Base-by-base conservation (phyloP, 2,329 filamentous ascomycete genomes). In the Curvularia eragrostidis region DNA sequence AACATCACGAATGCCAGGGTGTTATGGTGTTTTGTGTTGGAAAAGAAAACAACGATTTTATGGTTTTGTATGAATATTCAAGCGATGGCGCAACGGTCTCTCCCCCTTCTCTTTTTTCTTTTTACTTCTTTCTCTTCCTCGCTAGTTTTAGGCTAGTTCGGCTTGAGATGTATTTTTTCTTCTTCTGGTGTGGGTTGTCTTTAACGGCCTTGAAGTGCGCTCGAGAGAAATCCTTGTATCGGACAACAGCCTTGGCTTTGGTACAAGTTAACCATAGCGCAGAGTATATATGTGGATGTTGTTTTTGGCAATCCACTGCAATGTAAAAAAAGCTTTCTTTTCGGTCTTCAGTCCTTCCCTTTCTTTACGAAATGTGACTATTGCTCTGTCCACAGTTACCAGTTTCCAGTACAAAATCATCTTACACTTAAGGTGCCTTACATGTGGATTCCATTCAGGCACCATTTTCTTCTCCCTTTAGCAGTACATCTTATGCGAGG, bases 61-160 rank as follows among this genome's bases (percentile, higher is more conserved):
- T 66, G 56, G 36, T 56, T 63, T 49, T 52, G 51, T 53, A 54
- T 62, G 39, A 62, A 53, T 46, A 64, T 68, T 68, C 70, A 71
- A 74, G 71, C 71, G 71, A 70, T 48, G 71, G 71, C 70, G 71
- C 65, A 61, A 58, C 59, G 66, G 63, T 59, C 61, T 62, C 65
- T 66, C 64, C 60, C 62, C 48, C 61, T 59, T 23, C 38, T 49
- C 51, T 49, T 52, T 34, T 18, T 24, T 48, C 43, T 43, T 54
- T 19, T 19, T 23, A 51, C 54, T 48, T 24, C 38, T 51, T 38
- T 51, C 13, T 49, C 39, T 19, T 18, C 54, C 60, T 61, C 46
- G 53, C 63, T 56, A 48, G 36, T 58, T 47, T 19, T 44, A 19
- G 52, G 32, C 43, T 30, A 24, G 44, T 36, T 53, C 56, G 48